A percentile compares a stretch with the other conserved stretches of the same genome.
Conservation (phyloP, 2,329 filamentous ascomycete species). For the Aspergillus vadensis region DNA sequence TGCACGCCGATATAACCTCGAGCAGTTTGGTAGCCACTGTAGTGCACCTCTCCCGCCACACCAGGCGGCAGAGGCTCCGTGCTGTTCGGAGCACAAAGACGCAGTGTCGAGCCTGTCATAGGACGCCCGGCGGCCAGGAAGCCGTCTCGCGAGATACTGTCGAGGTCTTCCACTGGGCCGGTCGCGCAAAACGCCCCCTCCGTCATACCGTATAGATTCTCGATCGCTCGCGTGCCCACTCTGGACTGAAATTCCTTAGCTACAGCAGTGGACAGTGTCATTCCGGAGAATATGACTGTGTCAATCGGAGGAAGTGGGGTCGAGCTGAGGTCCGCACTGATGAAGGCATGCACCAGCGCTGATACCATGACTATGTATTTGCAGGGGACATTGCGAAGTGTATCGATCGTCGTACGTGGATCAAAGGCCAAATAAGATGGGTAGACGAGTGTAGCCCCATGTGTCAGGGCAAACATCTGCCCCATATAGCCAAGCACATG, state of each 20-base stretch:
- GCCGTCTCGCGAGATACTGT: not conserved
- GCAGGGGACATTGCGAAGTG: not conserved
- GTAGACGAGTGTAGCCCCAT: not conserved
- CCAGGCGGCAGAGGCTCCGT: not conserved
- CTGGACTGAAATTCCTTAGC: not conserved
- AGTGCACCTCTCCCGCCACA: constrained; percentile 4
- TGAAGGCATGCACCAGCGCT: constrained; percentile 1
- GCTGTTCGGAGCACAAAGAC: not conserved
- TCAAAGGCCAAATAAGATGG: not conserved
- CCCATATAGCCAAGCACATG: constrained; percentile 3
- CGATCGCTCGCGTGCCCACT: not conserved
- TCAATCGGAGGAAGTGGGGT: not conserved
- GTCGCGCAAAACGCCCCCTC: not conserved
- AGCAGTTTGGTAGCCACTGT: not conserved
- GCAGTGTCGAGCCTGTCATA: not conserved
- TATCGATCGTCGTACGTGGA: not conserved
- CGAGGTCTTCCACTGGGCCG: not conserved
- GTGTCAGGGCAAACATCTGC: not conserved
- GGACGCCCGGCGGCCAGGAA: not conserved
- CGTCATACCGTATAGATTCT: constrained; percentile 3
- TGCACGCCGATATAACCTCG: not conserved
- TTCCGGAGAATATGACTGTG: not conserved
- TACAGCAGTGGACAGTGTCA: not conserved
- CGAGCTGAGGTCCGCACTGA: not conserved
- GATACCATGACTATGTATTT: not conserved